phyloP scores from a whole-genome alignment of 331 rosid species.

The Rosa hybrid region DNA sequence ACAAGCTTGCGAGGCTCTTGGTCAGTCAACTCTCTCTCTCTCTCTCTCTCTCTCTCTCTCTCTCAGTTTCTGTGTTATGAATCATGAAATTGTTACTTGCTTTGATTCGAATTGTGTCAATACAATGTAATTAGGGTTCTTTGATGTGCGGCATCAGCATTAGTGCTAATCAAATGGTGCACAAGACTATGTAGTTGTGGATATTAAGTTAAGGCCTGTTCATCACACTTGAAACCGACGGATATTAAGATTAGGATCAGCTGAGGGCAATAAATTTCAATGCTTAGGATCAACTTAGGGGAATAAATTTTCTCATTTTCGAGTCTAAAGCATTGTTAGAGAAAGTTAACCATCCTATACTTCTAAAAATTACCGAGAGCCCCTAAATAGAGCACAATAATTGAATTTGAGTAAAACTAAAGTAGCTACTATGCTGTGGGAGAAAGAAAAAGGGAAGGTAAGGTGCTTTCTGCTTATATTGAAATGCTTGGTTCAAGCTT shows the following conservation, averaged over 20 bases:
- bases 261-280: background rate
- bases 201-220: background rate
- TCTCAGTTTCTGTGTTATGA: background rate
- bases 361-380: background rate
- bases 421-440: background rate
- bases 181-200: background rate
- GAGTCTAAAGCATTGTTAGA: background rate
- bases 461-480: background rate
- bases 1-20: slow-evolving; percentile 86
- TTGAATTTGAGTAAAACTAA: background rate
- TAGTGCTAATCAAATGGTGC: background rate
- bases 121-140: background rate
- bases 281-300: slow-evolving; percentile 10
- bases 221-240: background rate
- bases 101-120: background rate
- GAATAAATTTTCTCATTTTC: background rate
- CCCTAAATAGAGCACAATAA: background rate
- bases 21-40: slow-evolving; percentile 42
- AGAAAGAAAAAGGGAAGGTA: background rate
- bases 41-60: slow-evolving; percentile 14
- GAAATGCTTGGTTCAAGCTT: background rate
- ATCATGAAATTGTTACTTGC: background rate
- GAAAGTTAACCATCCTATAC: background rate
- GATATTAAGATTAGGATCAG: background rate
- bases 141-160: background rate